Percentiles rank a stretch among this genome's conserved stretches.
phyloP scores from a whole-genome alignment of 2,329 filamentous ascomycete genomes.

The Paraphoma sp. region DNA sequence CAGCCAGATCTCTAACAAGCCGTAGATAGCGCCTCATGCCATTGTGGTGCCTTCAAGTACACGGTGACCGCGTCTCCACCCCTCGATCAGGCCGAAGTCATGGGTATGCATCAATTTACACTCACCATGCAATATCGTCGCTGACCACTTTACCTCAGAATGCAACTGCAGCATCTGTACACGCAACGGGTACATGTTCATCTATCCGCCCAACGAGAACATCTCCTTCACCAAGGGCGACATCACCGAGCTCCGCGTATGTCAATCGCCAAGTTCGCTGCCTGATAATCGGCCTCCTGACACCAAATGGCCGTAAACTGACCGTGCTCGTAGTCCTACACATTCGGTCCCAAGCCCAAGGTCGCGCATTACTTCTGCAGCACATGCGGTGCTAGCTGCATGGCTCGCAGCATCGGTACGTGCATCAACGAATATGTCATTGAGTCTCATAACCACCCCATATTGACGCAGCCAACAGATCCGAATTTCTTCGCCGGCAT shows the following conservation, averaged over 20 bases:
- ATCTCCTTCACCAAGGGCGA: slow-evolving; percentile 28
- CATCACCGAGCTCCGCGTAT: slow-evolving; percentile 25
- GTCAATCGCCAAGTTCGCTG: not conserved
- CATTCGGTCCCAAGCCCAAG: slow-evolving; percentile 25
- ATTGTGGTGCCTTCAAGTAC: slow-evolving; percentile 61
- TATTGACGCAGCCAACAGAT: slow-evolving; percentile 2
- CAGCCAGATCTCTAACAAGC: not conserved
- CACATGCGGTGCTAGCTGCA: slow-evolving; percentile 34
- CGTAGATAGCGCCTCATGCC: slow-evolving; percentile 59
- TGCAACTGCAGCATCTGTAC: slow-evolving; percentile 64
- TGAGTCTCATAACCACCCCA: no score
- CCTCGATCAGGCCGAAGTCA: slow-evolving; percentile 53
- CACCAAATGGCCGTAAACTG: not conserved
- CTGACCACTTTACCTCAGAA: slow-evolving; percentile 7
- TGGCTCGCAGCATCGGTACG: slow-evolving; percentile 16
- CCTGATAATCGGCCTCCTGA: no score
- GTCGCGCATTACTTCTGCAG: slow-evolving; percentile 34
- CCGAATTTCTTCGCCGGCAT: slow-evolving; percentile 22
- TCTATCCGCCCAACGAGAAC: slow-evolving; percentile 35
- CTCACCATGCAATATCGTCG: not conserved
- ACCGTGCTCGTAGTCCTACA: slow-evolving; percentile 24
- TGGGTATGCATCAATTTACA: slow-evolving; percentile 11
- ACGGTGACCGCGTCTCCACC: slow-evolving; percentile 58
- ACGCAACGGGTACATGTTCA: slow-evolving; percentile 59
- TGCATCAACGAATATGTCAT: no score